A percentile compares a stretch with the other conserved stretches of the same genome.
phyloP scores from a whole-genome alignment of 176 grass and related monocot genomes.

The Ananas comosus region DNA sequence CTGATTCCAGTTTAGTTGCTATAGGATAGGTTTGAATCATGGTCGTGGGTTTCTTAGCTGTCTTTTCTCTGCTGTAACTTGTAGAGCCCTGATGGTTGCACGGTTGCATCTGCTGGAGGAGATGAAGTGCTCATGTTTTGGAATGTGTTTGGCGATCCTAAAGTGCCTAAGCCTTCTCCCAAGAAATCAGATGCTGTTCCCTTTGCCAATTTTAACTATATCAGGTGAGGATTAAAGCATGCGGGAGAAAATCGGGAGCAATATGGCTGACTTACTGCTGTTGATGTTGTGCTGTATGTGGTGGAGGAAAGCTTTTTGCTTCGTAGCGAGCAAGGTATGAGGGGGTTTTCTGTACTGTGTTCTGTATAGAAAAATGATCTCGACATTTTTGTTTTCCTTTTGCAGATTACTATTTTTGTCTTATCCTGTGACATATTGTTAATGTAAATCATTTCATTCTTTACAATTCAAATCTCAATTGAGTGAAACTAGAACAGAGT shows the following conservation, averaged over 20 bases:
- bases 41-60: background rate
- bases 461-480: too few species aligned
- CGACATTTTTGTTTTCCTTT: background rate
- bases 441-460: background rate
- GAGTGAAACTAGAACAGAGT: too few species aligned
- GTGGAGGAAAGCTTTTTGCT: background rate
- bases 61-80: background rate
- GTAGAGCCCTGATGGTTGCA: slow-evolving; percentile 59
- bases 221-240: slow-evolving; percentile 23
- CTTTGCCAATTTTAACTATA: slow-evolving; percentile 48
- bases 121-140: slow-evolving; percentile 54
- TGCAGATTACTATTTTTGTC: background rate
- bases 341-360: background rate
- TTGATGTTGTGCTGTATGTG: background rate
- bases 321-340: background rate
- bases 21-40: background rate
- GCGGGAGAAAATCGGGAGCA: background rate
- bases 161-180: slow-evolving; percentile 29
- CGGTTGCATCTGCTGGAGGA: slow-evolving; percentile 52
- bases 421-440: background rate
- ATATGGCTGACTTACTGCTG: background rate
- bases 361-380: background rate
- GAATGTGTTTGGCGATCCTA: slow-evolving; percentile 49
- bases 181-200: slow-evolving; percentile 31
- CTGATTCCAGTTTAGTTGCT: background rate